Base-by-base conservation (phyloP, 108 stramenopile genomes). In the Fragilaria radians region DNA sequence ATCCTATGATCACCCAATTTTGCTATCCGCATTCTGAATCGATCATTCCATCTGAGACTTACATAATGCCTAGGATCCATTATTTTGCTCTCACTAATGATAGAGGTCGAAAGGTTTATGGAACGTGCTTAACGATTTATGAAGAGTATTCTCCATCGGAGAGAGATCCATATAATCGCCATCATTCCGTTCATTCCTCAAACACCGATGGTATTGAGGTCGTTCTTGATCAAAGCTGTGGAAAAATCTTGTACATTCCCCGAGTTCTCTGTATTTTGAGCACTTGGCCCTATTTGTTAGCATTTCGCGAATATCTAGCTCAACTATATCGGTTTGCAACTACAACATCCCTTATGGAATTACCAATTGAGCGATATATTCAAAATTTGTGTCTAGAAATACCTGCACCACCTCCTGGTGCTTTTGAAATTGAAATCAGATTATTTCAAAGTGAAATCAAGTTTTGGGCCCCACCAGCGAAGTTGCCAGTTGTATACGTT, bases 351-450 rank as follows among this genome's bases (percentile, higher is more conserved):
- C 62, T 89, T 33, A 89, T 96, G 87, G 78, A 68, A 45, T 78
- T 88, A 25, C 98, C 98, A 11, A 75, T 99, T 42, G 98, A 99
- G 67, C 79, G 96, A 27, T 96, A 96, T 58, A 79, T 99, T 67
- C 70, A 80, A 63, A 99, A 97, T 66, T 86, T 99, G 42, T 90
- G 95, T 61, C 61, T 69, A 34, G 98, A 99, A 68, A 92, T 96
- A 48, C 96, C 98, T 28, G 91, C 97, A 45, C 98, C 98, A 17
- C 98, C 98, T 5, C 92, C 89, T 0, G 96, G 96, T 11, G 72
- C 84, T 26, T 90, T 93, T 65, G 91, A 94, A 68, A 91, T 96
- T 18, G 78, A 83, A 63, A 42, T 88, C 21, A 71, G 70, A 24
- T 84, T 94, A 18, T 66, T 94, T 17, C 72, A 83, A 58, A 72